Percentiles rank a stretch among this genome's conserved stretches.
Conservation (phyloP, 2,329 filamentous ascomycete genomes). For the Ophiocordyceps robertsii region DNA sequence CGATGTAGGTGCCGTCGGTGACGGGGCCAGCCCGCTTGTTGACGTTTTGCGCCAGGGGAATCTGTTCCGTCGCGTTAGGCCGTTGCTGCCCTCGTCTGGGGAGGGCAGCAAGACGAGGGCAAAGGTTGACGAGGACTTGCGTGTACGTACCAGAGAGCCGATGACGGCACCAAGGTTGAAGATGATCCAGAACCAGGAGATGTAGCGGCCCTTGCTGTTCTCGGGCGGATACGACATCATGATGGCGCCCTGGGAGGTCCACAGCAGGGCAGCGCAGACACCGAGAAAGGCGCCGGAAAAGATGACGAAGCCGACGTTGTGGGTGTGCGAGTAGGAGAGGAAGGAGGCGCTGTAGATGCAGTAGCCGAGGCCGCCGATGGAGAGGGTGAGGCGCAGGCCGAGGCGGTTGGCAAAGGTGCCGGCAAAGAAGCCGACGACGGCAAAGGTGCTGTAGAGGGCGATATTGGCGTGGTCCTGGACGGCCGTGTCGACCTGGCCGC, state of each 20-base stretch:
- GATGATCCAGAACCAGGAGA: constrained; percentile 87
- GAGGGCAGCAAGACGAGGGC: not conserved
- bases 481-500: constrained; percentile 34
- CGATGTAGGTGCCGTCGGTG: constrained; percentile 73
- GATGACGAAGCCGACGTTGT: constrained; percentile 56
- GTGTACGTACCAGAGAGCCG: constrained; percentile 44
- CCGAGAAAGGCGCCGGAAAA: constrained; percentile 68
- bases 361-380: constrained; percentile 65
- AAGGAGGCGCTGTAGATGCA: constrained; percentile 60
- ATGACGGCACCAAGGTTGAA: constrained; percentile 89
- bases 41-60: constrained; percentile 57
- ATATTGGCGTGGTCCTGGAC: constrained; percentile 52
- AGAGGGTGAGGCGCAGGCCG: constrained; percentile 54
- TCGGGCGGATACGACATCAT: constrained; percentile 87
- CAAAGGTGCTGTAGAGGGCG: constrained; percentile 61
- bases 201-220: constrained; percentile 72
- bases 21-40: constrained; percentile 39
- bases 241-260: constrained; percentile 72
- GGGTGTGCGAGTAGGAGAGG: constrained; percentile 55
- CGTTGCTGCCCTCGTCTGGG: not conserved
- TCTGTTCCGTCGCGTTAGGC: constrained; percentile 11
- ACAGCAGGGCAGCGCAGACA: constrained; percentile 66
- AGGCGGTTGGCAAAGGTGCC: constrained; percentile 68
- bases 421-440: constrained; percentile 54
- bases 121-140: not conserved